Conservation (phyloP, 148 eudicot species). For the Heliosperma pusillum region DNA sequence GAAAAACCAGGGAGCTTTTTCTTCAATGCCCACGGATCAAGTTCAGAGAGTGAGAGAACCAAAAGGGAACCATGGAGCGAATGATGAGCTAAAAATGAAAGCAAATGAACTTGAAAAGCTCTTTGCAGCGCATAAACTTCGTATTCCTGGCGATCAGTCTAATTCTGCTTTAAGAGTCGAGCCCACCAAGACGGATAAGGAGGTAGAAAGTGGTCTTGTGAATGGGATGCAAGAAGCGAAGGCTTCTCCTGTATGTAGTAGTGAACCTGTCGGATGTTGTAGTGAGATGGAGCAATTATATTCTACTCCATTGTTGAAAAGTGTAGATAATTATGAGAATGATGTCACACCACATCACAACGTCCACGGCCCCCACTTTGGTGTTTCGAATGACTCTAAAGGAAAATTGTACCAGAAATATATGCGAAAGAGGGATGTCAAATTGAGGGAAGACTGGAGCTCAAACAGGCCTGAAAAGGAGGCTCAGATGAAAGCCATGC, state of each 20-base stretch:
- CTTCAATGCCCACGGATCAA: slow-evolving; percentile 48
- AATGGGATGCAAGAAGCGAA: slow-evolving; percentile 31
- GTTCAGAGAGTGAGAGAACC: slow-evolving; percentile 57
- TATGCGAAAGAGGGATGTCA: slow-evolving; percentile 76
- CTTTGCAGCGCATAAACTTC: slow-evolving; percentile 84
- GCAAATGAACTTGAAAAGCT: slow-evolving; percentile 95
- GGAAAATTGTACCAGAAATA: slow-evolving; percentile 72
- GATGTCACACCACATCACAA: slow-evolving; percentile 47
- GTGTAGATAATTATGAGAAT: slow-evolving; percentile 34
- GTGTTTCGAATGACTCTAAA: slow-evolving; percentile 55
- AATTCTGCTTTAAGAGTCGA: slow-evolving; percentile 49
- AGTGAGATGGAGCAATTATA: slow-evolving; percentile 31
- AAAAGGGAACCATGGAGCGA: slow-evolving; percentile 70
- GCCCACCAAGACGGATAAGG: slow-evolving; percentile 39
- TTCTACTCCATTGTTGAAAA: slow-evolving; percentile 37
- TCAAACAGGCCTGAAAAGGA: slow-evolving; percentile 73
- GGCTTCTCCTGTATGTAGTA: neutral
- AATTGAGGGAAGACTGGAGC: slow-evolving; percentile 83
- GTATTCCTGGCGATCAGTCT: slow-evolving; percentile 61
- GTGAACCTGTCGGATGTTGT: slow-evolving; percentile 36
- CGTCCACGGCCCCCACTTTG: slow-evolving; percentile 41
- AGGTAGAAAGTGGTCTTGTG: slow-evolving; percentile 30
- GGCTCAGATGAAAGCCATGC: slow-evolving; percentile 73
- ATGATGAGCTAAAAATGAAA: slow-evolving; percentile 81
- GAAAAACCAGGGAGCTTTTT: slow-evolving; percentile 31